Base-by-base conservation (phyloP, 176 grass and related monocot genomes). In the Tillandsia fasciculata region DNA sequence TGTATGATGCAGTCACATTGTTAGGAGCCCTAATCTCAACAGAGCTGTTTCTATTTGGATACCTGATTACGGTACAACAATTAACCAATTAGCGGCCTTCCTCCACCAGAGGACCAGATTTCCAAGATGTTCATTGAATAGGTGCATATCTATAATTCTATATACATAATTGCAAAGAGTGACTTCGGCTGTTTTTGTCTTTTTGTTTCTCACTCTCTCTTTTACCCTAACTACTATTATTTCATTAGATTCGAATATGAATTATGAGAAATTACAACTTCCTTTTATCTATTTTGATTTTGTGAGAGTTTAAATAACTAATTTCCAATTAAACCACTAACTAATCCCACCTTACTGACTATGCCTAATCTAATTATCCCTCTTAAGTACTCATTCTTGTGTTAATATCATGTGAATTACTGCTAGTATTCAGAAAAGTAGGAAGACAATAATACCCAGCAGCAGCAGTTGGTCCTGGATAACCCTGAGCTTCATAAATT, bases 21-120 rank as follows among this genome's bases (percentile, higher is more conserved):
- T 71, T 90, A 75, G 86, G 84, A 84, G 90, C 80, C 74, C 80
- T 85, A 17, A 87, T 52, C 65, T 90, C 84, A 1, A 85, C 42
- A 74, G 84, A 79, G 67, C 52, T 79, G 68, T 74, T 90, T 58
- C 53, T 65, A 68, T 51, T 80, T 49, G 69, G 70, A 53, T 88
- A 90, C 68, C 84, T 90, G 79, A 73, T 65, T 82, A 85, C 26
- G 68, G 15, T 12, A 73, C 24, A 50, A 11, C 47, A 75, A 61
- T 61, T 61, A 18, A 61, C 22, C 57, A 66, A 61, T 61, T 23
- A 18, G 22, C 18, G 13, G 56, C 56, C 15, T 61, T 61, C 56
- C 13, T 23, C 17, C 12, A 23, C 15, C 14, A 15, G 9, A 59
- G 18, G 18, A 48, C 9, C 26, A 53, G 42, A 33, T 47, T n/a